Percentiles rank a stretch among this genome's conserved stretches.
Conservation (phyloP, 495 filamentous ascomycete genomes). For the Penicillium egyptiacum region DNA sequence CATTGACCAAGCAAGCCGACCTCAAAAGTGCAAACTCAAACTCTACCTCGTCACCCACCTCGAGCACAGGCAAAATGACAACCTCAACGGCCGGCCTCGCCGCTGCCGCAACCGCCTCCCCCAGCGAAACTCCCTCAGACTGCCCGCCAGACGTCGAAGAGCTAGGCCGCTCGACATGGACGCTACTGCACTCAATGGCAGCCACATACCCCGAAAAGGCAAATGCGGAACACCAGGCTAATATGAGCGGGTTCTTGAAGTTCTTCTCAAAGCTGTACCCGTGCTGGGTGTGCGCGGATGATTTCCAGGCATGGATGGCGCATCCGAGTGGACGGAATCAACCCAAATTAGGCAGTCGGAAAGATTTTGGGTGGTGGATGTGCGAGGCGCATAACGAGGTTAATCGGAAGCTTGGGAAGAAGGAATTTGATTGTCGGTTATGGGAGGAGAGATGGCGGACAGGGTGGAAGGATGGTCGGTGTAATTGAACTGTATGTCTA, state of each 20-base stretch:
- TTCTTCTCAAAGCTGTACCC: slow-evolving; percentile 85
- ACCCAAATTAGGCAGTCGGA: slow-evolving; percentile 63
- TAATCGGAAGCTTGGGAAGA: slow-evolving; percentile 90
- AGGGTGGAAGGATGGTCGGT: slow-evolving; percentile 85
- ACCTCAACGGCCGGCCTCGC: slow-evolving; percentile 13
- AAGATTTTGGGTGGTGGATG: slow-evolving; percentile 88
- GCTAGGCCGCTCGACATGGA: slow-evolving; percentile 88
- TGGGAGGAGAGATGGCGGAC: slow-evolving; percentile 96
- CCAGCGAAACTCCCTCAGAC: slow-evolving; percentile 29
- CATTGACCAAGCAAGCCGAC: slow-evolving; percentile 61
- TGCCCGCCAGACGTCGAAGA: slow-evolving; percentile 67
- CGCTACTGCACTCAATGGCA: slow-evolving; percentile 84
- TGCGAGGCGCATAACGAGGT: slow-evolving; percentile 98
- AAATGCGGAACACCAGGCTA: slow-evolving; percentile 61
- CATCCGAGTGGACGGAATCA: slow-evolving; percentile 59
- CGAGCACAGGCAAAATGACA: slow-evolving; percentile 23
- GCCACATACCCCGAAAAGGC: slow-evolving; percentile 78
- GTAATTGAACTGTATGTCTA: slow-evolving; percentile 36
- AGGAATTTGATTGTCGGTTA: slow-evolving; percentile 81
- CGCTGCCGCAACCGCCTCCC: slow-evolving; percentile 20
- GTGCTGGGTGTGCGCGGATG: slow-evolving; percentile 92
- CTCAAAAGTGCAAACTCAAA: slow-evolving; percentile 18
- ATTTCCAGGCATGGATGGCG: slow-evolving; percentile 81
- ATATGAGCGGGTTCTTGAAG: slow-evolving; percentile 75
- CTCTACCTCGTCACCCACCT: slow-evolving; percentile 15